Evolutionary conservation across 371 early-diverging fungal genomes (phyloP), one percentile per base, ranked within the genome.

Genomic region (Apophysomyces elegans): DNA sequence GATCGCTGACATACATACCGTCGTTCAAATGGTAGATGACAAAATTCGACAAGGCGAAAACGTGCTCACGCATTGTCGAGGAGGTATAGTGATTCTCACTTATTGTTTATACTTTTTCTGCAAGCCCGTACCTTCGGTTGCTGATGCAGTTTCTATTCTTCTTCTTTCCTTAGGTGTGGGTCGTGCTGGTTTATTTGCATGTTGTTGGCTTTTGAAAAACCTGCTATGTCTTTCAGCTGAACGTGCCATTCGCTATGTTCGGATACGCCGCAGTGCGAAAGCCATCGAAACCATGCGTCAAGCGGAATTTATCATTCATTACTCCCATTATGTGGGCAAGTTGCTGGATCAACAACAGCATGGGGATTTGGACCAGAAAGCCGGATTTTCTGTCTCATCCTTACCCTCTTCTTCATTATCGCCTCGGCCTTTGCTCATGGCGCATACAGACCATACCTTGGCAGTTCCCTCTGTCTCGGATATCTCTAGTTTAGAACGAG

Each of bases 51-150:
- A 72, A 14, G 91, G 91, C 13, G 72, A 79, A 36, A 86, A 86
- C 67, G 87, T 93, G 0, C 73, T 93, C 57, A 84, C 85, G 5
- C 94, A 93, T 67, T 93, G 94, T 64, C 80, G 93, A 63, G 94
- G 92, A 66, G 93, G 93, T 89, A 77, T 26, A 56, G 21, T 46
- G 35, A 32, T 7, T n/a, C 39, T 26, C 21, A 60, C 21, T 6
- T 35, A 12, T 60, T 13, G n/a, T 41, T 26, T 26, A 26, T 26
- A 26, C 2, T 26, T 2, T 26, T 26, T 26, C 32, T 26, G 32
- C 32, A 2, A 26, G 32, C 32, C 32, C 3, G 2, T 26, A 26
- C 32, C 32, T 26, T 26, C 16, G 37, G 32, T 43, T 60, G 32
- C 32, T 41, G 32, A 39, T 60, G 60, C 44, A 56, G 59, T 26